A percentile compares a stretch with the other conserved stretches of the same genome.
phyloP scores from a whole-genome alignment of 2,329 filamentous ascomycete genomes.

The Alternaria viburni region DNA sequence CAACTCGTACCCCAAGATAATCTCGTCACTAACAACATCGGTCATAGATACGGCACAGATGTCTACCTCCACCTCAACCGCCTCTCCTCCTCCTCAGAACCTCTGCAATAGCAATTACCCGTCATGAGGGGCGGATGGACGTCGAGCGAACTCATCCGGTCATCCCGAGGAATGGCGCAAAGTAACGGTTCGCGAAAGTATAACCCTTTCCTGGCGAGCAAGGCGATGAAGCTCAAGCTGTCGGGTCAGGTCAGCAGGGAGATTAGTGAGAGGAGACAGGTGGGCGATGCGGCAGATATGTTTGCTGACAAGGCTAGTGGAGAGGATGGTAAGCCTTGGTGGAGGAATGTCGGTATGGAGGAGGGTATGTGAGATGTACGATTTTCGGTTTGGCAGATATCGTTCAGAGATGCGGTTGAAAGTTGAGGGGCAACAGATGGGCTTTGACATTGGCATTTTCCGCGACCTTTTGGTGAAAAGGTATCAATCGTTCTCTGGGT shows the following conservation, averaged over 20 bases:
- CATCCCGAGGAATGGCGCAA: constrained; percentile 66
- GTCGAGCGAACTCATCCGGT: constrained; percentile 42
- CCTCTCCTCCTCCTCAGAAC: constrained; percentile 92
- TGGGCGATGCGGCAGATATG: constrained; percentile 83
- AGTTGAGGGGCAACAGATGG: neutral
- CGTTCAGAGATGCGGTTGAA: neutral
- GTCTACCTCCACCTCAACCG: constrained; percentile 98
- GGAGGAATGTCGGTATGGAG: constrained; percentile 58
- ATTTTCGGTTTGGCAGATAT: neutral
- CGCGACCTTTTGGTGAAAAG: neutral
- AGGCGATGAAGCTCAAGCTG: constrained; percentile 71
- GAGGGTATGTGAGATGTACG: constrained; percentile 49
- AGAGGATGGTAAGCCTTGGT: constrained; percentile 49
- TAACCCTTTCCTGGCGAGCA: constrained; percentile 47
- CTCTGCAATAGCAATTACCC: constrained; percentile 89
- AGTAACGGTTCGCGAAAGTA: constrained; percentile 34
- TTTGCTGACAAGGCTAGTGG: constrained; percentile 53
- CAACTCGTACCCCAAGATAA: neutral
- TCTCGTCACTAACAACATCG: constrained; percentile 20
- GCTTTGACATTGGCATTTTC: neutral
- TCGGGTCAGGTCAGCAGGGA: constrained; percentile 63
- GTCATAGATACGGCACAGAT: constrained; percentile 86
- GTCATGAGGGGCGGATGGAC: constrained; percentile 78
- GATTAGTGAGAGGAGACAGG: constrained; percentile 85
- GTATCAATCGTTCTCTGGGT: neutral